Conservation (phyloP, 164 flowering plant genomes). For the Liquidambar formosana region DNA sequence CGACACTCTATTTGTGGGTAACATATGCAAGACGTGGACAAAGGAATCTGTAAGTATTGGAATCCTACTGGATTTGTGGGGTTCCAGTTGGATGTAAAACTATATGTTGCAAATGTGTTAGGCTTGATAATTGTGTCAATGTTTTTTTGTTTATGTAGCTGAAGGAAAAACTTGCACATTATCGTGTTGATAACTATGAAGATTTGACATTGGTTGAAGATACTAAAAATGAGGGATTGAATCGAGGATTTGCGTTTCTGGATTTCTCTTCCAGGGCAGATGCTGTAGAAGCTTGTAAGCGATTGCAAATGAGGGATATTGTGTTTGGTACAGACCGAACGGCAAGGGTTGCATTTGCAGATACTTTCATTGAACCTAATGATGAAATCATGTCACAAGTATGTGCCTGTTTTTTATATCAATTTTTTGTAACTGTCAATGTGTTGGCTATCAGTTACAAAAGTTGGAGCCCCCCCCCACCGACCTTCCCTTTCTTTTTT, state of each 20-base stretch:
- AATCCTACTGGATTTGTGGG: not conserved
- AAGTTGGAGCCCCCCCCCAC: no score
- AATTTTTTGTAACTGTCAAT: not conserved
- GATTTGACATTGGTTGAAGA: slow-evolving; percentile 39
- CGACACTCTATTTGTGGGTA: slow-evolving; percentile 32
- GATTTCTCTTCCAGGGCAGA: slow-evolving; percentile 32
- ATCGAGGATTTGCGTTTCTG: slow-evolving; percentile 38
- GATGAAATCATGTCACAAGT: slow-evolving; percentile 38
- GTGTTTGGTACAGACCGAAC: slow-evolving; percentile 30
- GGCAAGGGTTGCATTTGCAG: slow-evolving; percentile 38
- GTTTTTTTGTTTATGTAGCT: slow-evolving; percentile 17
- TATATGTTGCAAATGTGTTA: not conserved
- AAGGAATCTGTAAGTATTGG: slow-evolving; percentile 21
- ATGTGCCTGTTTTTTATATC: slow-evolving; percentile 2
- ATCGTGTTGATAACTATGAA: slow-evolving; percentile 29
- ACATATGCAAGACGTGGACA: slow-evolving; percentile 35
- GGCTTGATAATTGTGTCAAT: no score
- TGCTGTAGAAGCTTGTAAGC: slow-evolving; percentile 36
- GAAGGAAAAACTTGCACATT: slow-evolving; percentile 27
- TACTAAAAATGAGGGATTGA: slow-evolving; percentile 28
- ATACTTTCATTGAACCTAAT: slow-evolving; percentile 34
- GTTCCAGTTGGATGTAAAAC: not conserved
- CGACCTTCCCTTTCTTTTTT: no score
- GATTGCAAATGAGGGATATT: slow-evolving; percentile 32
- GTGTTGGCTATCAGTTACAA: no score